Conservation (phyloP, 2,329 filamentous ascomycete species). For the Talaromyces sp. region DNA sequence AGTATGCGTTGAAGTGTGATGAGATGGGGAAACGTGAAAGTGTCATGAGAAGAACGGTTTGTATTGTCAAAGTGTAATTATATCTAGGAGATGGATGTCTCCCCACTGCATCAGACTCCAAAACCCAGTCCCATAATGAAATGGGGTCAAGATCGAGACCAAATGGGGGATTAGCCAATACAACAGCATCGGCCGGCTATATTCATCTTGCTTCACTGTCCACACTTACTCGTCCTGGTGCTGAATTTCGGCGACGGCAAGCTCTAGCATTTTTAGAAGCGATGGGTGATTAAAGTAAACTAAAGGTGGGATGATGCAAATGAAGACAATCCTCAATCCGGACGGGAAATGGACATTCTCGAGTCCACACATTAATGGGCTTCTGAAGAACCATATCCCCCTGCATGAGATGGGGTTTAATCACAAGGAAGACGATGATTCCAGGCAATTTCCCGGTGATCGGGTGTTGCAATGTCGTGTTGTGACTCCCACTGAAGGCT, state of each 20-base stretch:
- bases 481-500: not conserved
- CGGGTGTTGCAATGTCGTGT: not conserved
- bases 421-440: not conserved
- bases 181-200: constrained; percentile 30
- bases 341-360: too few relatives aligned
- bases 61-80: not conserved
- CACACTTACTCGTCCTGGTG: constrained; percentile 58
- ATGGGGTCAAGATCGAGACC: constrained; percentile 47
- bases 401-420: not conserved
- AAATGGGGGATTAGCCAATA: constrained; percentile 39
- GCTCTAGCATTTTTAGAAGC: constrained; percentile 61
- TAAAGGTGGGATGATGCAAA: not conserved
- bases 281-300: constrained; percentile 7
- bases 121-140: constrained; percentile 50
- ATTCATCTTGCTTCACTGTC: constrained; percentile 60
- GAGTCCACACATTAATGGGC: constrained; percentile 21
- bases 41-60: not conserved
- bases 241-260: constrained; percentile 52
- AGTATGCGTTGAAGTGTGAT: not conserved
- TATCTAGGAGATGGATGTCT: constrained; percentile 40
- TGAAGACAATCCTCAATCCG: too few relatives aligned
- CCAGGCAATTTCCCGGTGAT: too few relatives aligned
- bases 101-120: constrained; percentile 44
- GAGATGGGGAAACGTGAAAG: not conserved
- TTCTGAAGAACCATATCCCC: constrained; percentile 1